Evolutionary conservation across 2,329 filamentous ascomycete genomes (phyloP).

Genomic region (Pseudocercospora musae): DNA sequence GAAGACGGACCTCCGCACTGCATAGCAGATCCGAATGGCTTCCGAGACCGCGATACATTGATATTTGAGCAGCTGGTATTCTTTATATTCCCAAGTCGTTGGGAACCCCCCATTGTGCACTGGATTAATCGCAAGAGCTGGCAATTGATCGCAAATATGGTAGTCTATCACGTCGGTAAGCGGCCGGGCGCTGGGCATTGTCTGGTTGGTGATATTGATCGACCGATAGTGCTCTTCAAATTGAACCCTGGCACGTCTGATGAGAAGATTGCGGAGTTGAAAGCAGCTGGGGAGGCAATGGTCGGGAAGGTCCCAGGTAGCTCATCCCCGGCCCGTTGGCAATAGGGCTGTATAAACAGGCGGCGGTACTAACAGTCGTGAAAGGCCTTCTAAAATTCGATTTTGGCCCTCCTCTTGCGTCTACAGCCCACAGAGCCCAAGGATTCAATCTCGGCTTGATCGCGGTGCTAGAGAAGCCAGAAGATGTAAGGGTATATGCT

Average conservation of each 20-base stretch:
- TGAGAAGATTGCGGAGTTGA: slow-evolving; percentile 20
- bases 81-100: background rate
- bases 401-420: slow-evolving; percentile 36
- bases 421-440: slow-evolving; percentile 42
- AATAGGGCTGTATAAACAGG: no score
- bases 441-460: slow-evolving; percentile 47
- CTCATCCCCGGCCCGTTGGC: background rate
- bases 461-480: slow-evolving; percentile 45
- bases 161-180: slow-evolving; percentile 25
- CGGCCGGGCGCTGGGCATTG: background rate
- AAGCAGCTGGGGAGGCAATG: slow-evolving; percentile 21
- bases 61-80: background rate
- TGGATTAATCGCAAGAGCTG: background rate
- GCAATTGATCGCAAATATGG: slow-evolving; percentile 12
- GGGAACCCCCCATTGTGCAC: background rate
- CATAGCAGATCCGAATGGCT: background rate
- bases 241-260: slow-evolving; percentile 19
- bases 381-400: slow-evolving; percentile 21
- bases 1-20: background rate
- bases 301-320: slow-evolving; percentile 23
- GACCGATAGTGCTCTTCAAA: slow-evolving; percentile 26
- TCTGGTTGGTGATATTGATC: background rate
- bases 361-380: background rate
- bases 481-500: slow-evolving; percentile 44
- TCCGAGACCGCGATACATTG: background rate